Conservation (phyloP, 371 early-diverging fungal species). For the Mucor ambiguus region DNA sequence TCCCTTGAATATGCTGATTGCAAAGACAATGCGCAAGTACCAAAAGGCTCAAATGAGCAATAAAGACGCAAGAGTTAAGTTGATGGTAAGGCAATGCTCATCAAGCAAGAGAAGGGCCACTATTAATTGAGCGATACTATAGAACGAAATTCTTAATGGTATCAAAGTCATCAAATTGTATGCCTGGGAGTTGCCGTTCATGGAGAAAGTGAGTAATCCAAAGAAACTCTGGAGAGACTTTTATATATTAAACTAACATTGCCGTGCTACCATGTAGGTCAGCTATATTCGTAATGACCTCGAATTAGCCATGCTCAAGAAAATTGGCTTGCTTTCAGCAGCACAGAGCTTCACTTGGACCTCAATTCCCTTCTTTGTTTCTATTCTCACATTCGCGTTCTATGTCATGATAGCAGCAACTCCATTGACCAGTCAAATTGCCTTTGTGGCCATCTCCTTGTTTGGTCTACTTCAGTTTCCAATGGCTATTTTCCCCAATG, state of each 20-base stretch:
- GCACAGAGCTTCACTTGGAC: constrained; percentile 70
- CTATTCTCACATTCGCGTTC: constrained; percentile 82
- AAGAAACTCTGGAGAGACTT: background rate
- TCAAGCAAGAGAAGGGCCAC: too few species aligned
- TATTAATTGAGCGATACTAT: background rate
- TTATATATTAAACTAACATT: too few species aligned
- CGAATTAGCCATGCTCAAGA: constrained; percentile 77
- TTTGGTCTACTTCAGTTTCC: constrained; percentile 95
- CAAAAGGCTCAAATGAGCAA: constrained; percentile 90
- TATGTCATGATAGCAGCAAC: constrained; percentile 61
- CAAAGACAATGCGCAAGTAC: constrained; percentile 64
- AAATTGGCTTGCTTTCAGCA: constrained; percentile 68
- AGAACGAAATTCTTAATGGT: constrained; percentile 87
- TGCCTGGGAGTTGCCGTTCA: constrained; percentile 76
- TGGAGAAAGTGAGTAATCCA: constrained; percentile 35
- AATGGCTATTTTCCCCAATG: constrained; percentile 65
- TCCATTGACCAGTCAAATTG: constrained; percentile 75
- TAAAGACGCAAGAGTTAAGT: constrained; percentile 89
- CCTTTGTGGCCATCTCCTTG: constrained; percentile 88
- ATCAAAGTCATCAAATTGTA: constrained; percentile 93
- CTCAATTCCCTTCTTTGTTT: constrained; percentile 88
- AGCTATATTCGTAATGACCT: constrained; percentile 73
- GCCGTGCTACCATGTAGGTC: constrained; percentile 28
- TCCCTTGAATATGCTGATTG: constrained; percentile 70
- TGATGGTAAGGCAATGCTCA: constrained; percentile 54